These are phyloP conservation scores for Hypoxylon trugodes DNA, from an alignment of 495 filamentous ascomycete genomes.

Conservation along the genomic window DNA sequence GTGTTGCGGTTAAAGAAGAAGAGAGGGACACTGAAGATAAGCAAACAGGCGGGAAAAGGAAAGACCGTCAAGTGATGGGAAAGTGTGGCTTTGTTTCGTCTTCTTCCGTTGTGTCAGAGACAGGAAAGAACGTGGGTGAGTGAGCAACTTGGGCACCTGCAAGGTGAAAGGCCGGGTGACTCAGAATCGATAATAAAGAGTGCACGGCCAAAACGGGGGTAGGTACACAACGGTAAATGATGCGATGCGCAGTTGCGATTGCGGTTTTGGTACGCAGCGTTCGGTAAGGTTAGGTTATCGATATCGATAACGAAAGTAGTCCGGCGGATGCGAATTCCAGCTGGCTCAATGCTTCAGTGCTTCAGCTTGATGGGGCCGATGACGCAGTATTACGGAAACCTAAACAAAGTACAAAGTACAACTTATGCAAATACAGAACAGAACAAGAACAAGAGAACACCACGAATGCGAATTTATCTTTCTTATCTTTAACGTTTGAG, in stretches of 20 bases:
- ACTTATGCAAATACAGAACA: constrained; percentile 2
- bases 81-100: constrained; percentile 37
- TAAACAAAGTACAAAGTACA: constrained; percentile 8
- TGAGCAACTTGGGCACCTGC: too few species aligned
- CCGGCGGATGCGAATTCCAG: too few species aligned
- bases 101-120: constrained; percentile 26
- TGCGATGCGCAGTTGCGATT: constrained; percentile 34
- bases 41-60: constrained; percentile 36
- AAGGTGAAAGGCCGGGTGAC: constrained; percentile 45
- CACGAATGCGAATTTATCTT: constrained; percentile 7
- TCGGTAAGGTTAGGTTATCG: too few species aligned
- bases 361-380: constrained; percentile 31
- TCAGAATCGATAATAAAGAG: constrained; percentile 31
- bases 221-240: constrained; percentile 24
- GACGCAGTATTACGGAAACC: constrained; percentile 20
- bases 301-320: constrained; percentile 20
- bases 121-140: too few species aligned
- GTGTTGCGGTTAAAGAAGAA: constrained; percentile 18
- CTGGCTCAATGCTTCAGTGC: not conserved
- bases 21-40: constrained; percentile 14
- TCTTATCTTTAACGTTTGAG: not conserved
- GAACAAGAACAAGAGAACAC: not conserved
- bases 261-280: constrained; percentile 13
- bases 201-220: constrained; percentile 5
- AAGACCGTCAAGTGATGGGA: constrained; percentile 38